These are phyloP conservation scores for Bathelium albidoporum DNA, from an alignment of 495 filamentous ascomycete species.

Conservation along the genomic window DNA sequence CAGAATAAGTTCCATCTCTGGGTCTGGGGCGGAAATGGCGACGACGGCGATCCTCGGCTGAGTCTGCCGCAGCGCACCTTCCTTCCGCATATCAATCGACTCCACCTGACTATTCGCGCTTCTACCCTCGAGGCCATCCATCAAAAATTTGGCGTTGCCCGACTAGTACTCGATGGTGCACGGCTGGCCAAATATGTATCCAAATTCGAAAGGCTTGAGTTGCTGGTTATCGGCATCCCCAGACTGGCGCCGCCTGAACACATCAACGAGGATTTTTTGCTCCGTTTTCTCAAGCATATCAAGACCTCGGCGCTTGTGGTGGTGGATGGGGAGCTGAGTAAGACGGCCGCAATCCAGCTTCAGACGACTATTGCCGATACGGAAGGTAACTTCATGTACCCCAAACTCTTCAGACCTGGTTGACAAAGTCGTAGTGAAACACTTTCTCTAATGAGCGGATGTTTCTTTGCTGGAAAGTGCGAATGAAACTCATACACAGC, in stretches of 20 bases:
- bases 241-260: neutral
- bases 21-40: neutral
- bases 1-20: neutral
- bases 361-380: neutral
- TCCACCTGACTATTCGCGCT: neutral
- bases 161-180: neutral
- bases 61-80: neutral
- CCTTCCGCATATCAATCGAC: neutral
- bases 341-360: neutral
- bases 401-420: no score
- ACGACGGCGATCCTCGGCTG: neutral
- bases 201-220: neutral
- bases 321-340: neutral
- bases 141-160: neutral
- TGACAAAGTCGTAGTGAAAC: no score
- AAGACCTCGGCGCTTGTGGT: neutral
- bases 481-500: no score
- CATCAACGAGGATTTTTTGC: neutral
- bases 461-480: no score
- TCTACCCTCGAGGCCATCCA: neutral
- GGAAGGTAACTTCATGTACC: no score
- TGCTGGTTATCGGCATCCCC: neutral
- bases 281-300: neutral
- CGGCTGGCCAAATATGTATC: neutral
- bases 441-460: no score